Conservation (phyloP, 2,329 filamentous ascomycete genomes). For the Fusarium poae region DNA sequence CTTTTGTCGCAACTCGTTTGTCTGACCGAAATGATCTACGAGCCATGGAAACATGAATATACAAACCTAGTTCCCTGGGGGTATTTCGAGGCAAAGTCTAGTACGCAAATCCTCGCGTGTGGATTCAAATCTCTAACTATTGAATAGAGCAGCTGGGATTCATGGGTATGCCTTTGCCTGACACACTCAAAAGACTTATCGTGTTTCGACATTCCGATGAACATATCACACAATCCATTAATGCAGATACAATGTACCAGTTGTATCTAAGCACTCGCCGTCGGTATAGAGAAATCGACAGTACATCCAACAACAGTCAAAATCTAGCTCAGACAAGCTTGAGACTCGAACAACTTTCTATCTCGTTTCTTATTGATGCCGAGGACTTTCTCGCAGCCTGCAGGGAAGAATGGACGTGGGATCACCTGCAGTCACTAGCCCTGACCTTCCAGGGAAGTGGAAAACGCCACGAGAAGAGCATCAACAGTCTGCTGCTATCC, state of each 20-base stretch:
- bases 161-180: background rate
- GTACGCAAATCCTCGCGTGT: background rate
- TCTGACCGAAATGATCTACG: background rate
- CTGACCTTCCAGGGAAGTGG: background rate
- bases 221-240: background rate
- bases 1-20: background rate
- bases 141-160: background rate
- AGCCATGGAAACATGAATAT: background rate
- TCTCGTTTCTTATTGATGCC: constrained; percentile 8
- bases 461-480: rapidly evolving
- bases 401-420: background rate
- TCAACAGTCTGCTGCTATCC: background rate
- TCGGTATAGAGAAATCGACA: background rate
- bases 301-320: background rate
- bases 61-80: background rate
- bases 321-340: background rate
- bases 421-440: background rate
- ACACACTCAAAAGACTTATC: constrained; percentile 6
- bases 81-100: rapidly evolving
- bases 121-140: background rate
- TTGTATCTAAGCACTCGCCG: no score
- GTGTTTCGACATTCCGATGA: background rate
- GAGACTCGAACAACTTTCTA: background rate
- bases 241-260: no score
- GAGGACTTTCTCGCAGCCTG: background rate